These are phyloP conservation scores for Boletus tylopilopsis DNA, from an alignment of 768 basidiomycete species.

Conservation along the genomic window DNA sequence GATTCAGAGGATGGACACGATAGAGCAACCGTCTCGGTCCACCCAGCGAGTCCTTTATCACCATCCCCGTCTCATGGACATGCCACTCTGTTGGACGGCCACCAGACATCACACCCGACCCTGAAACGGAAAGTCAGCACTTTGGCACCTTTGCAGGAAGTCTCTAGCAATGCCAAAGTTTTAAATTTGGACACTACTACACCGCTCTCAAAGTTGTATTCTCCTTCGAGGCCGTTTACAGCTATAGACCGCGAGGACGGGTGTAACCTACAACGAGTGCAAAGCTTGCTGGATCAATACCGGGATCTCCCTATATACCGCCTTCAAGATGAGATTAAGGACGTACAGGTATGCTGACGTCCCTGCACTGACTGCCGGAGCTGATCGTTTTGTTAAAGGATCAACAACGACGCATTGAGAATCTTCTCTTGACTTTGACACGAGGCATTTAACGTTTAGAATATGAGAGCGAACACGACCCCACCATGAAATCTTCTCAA, in stretches of 20 bases:
- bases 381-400: constrained; percentile 39
- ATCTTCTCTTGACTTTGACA: constrained; percentile 63
- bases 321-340: constrained; percentile 79
- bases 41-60: constrained; percentile 10
- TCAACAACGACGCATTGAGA: constrained; percentile 76
- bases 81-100: constrained; percentile 6
- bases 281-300: constrained; percentile 61
- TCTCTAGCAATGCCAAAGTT: constrained; percentile 28
- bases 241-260: constrained; percentile 33
- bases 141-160: constrained; percentile 26
- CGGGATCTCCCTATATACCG: constrained; percentile 58
- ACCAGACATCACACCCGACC: constrained; percentile 4
- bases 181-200: constrained; percentile 28
- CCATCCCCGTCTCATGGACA: constrained; percentile 3
- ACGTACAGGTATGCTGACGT: constrained; percentile 56
- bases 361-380: not conserved
- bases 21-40: constrained; percentile 4
- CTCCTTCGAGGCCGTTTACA: constrained; percentile 17
- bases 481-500: not conserved
- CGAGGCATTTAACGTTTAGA: constrained; percentile 64
- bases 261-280: constrained; percentile 49
- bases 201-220: constrained; percentile 27
- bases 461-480: constrained; percentile 17
- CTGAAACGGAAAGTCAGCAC: constrained; percentile 27
- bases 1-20: constrained; percentile 44